Evolutionary conservation across 352 stramenopile species (phyloP).

Genomic region (Phytopythium cucurbitacearum): DNA sequence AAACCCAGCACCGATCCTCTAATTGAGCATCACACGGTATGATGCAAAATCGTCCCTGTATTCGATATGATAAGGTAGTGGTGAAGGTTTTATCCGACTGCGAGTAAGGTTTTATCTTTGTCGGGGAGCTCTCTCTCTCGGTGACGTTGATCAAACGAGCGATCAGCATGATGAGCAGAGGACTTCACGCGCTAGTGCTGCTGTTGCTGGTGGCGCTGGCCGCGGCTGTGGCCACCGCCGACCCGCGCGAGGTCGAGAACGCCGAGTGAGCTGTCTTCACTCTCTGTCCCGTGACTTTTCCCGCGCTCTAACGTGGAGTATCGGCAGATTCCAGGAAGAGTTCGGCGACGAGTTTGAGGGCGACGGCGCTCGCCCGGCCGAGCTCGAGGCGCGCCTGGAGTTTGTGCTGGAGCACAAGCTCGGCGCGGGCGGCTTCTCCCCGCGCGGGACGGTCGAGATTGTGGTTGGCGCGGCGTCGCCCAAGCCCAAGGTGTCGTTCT

Average conservation of each 20-base stretch:
- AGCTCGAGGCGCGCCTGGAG: constrained; percentile 41
- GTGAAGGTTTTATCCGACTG: too few species aligned
- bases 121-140: not conserved
- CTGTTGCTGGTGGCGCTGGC: constrained; percentile 31
- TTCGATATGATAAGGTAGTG: too few species aligned
- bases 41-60: too few species aligned
- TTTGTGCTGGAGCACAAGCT: constrained; percentile 70
- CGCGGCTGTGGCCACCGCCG: constrained; percentile 17
- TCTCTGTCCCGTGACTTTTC: not conserved
- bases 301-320: not conserved
- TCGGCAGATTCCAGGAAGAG: constrained; percentile 52
- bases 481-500: constrained; percentile 65
- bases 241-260: constrained; percentile 59
- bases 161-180: constrained; percentile 13
- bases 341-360: constrained; percentile 68
- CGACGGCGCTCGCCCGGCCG: constrained; percentile 19
- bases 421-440: constrained; percentile 24
- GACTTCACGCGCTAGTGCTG: constrained; percentile 12
- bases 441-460: constrained; percentile 57
- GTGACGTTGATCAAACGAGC: too few species aligned
- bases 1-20: too few species aligned
- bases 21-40: too few species aligned
- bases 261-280: constrained; percentile 34
- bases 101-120: not conserved
- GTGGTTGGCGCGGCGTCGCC: constrained; percentile 40